Conservation (phyloP, 352 stramenopile genomes). For the Pythium sp. region DNA sequence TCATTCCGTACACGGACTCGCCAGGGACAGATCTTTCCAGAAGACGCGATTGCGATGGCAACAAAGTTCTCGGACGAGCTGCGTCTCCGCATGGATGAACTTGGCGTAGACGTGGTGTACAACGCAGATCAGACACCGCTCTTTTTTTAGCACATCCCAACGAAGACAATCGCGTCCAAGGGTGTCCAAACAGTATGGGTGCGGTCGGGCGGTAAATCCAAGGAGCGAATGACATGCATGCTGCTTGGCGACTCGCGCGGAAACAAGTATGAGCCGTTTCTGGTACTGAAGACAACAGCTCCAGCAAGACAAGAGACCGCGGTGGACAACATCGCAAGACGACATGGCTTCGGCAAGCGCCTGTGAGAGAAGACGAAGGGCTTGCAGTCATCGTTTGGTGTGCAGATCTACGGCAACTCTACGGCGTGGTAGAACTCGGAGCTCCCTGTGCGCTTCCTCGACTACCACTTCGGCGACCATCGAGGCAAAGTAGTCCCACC, state of each 20-base stretch:
- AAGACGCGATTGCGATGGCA: neutral
- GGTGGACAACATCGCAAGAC: conserved; percentile 12
- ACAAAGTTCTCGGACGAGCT: neutral
- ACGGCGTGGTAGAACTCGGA: conserved; percentile 32
- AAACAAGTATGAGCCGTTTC: conserved; percentile 25
- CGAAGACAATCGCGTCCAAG: conserved; percentile 13
- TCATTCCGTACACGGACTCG: neutral
- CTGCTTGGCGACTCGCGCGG: conserved; percentile 16
- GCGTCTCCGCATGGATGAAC: neutral
- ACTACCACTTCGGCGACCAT: conserved; percentile 20
- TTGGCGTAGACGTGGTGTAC: conserved; percentile 9
- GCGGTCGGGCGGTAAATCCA: conserved; percentile 15
- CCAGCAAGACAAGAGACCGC: neutral
- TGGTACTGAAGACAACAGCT: conserved; percentile 27
- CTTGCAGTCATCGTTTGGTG: conserved; percentile 12
- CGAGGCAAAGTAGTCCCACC: neutral
- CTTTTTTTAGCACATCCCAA: conserved; percentile 29
- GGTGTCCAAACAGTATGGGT: conserved; percentile 28
- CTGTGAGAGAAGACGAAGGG: conserved; percentile 19
- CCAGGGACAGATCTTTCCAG: neutral
- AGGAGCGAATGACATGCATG: conserved; percentile 25
- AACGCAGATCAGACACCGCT: conserved; percentile 16
- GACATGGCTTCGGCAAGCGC: conserved; percentile 19
- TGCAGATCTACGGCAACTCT: conserved; percentile 27
- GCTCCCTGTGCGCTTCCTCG: conserved; percentile 22